A percentile compares a stretch with the other conserved stretches of the same genome.
These are phyloP conservation scores for Fraxinus greggii DNA, from an alignment of 305 asterid species.

Conservation along the genomic window DNA sequence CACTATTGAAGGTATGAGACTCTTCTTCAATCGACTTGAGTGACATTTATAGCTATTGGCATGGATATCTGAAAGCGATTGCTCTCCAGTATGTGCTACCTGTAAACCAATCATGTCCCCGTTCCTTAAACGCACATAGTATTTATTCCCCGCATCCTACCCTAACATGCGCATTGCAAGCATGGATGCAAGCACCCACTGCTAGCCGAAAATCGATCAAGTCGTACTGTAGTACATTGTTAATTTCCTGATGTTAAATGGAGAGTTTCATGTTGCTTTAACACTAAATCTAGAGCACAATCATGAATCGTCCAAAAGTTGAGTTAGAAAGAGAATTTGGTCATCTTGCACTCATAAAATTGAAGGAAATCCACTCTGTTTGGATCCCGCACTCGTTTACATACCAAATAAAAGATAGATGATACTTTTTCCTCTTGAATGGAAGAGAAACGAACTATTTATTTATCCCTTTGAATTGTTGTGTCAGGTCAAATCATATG, in stretches of 20 bases:
- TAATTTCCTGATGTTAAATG: background rate
- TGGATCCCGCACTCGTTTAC: background rate
- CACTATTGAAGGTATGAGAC: constrained; percentile 42
- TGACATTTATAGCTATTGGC: background rate
- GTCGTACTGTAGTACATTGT: background rate
- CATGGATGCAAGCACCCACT: background rate
- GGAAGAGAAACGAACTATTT: background rate
- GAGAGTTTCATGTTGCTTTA: background rate
- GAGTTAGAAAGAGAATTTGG: background rate
- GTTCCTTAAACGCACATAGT: background rate
- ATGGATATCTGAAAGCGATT: background rate
- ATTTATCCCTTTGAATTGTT: background rate
- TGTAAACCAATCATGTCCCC: background rate
- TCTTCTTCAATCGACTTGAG: background rate
- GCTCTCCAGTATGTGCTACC: background rate
- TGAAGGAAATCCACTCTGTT: background rate
- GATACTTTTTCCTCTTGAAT: background rate
- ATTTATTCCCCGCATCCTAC: background rate
- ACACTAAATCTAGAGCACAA: background rate
- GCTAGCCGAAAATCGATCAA: background rate
- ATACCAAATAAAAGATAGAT: background rate
- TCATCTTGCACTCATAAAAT: background rate
- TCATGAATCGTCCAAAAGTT: background rate
- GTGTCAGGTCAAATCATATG: constrained; percentile 28
- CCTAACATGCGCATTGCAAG: background rate